A percentile compares a stretch with the other conserved stretches of the same genome.
Conservation (phyloP, 495 filamentous ascomycete species). For the Penicillium verhagenii region DNA sequence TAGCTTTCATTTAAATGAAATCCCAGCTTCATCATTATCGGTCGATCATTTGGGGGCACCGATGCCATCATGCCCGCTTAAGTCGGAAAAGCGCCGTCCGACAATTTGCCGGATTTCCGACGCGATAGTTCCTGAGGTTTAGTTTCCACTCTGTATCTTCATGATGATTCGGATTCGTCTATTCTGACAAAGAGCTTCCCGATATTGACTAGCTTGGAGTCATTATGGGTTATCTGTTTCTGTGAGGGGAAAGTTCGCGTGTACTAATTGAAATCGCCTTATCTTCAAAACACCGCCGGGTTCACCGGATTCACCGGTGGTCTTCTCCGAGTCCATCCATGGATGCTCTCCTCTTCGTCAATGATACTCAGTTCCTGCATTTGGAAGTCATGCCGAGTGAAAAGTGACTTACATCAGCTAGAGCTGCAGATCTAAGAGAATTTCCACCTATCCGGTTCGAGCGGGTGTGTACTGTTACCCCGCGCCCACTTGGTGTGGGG, state of each 20-base stretch:
- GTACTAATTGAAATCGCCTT: not conserved
- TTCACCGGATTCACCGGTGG: not conserved
- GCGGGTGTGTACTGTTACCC: not conserved
- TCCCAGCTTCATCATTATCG: not conserved
- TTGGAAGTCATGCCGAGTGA: not conserved
- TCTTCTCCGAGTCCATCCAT: too few relatives aligned
- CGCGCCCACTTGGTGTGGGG: not conserved
- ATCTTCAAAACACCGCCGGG: not conserved
- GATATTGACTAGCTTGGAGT: not conserved
- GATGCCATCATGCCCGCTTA: not conserved
- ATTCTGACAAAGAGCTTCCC: not conserved
- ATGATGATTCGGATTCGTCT: not conserved
- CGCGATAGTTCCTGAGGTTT: too few relatives aligned
- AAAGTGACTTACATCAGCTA: not conserved
- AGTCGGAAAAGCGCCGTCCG: not conserved
- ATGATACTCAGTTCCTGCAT: not conserved
- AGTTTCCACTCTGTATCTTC: not conserved
- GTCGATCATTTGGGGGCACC: not conserved
- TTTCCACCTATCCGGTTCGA: not conserved
- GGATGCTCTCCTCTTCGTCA: not conserved
- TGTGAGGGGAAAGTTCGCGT: not conserved
- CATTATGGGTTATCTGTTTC: not conserved
- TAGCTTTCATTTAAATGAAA: not conserved
- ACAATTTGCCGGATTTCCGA: not conserved
- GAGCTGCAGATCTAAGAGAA: not conserved